phyloP scores from a whole-genome alignment of 2,329 filamentous ascomycete species.

The Thermothelomyces thermophilus region DNA sequence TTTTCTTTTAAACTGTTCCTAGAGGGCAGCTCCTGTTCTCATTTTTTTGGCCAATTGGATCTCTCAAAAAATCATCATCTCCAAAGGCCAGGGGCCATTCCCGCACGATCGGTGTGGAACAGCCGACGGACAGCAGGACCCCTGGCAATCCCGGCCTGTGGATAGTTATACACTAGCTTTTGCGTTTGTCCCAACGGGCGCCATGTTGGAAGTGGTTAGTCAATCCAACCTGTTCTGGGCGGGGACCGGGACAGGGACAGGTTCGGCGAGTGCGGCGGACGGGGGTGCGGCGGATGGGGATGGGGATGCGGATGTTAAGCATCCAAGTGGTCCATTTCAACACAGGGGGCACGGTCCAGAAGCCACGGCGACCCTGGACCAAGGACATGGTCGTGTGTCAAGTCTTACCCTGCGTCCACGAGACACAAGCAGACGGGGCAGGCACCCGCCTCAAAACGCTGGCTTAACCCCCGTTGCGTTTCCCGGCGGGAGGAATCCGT shows the following conservation, averaged over 20 bases:
- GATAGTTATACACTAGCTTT: background rate
- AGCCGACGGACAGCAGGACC: background rate
- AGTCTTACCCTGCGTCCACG: conserved; percentile 28
- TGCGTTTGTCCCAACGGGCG: conserved; percentile 16
- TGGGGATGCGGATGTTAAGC: background rate
- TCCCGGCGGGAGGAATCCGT: conserved; percentile 27
- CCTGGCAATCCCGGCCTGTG: conserved; percentile 16
- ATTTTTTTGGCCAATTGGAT: conserved; percentile 24
- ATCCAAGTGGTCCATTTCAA: conserved; percentile 18
- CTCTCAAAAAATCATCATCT: too few species aligned
- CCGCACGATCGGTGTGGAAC: background rate
- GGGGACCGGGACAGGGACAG: conserved; percentile 11
- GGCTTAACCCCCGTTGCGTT: conserved; percentile 28
- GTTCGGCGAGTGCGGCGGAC: conserved; percentile 9
- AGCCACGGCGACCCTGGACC: conserved; percentile 20
- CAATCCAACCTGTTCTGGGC: conserved; percentile 28
- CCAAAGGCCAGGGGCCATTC: background rate
- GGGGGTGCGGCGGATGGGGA: background rate
- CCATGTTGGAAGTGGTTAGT: conserved; percentile 31
- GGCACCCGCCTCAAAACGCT: conserved; percentile 29
- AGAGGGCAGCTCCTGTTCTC: conserved; percentile 12
- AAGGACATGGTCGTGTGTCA: conserved; percentile 32
- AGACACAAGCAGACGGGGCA: conserved; percentile 24
- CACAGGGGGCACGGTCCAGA: conserved; percentile 27
- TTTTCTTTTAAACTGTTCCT: too few species aligned